Percentiles rank a stretch among this genome's conserved stretches.
phyloP scores from a whole-genome alignment of 2,329 filamentous ascomycete genomes.

The Trichoderma sp. region DNA sequence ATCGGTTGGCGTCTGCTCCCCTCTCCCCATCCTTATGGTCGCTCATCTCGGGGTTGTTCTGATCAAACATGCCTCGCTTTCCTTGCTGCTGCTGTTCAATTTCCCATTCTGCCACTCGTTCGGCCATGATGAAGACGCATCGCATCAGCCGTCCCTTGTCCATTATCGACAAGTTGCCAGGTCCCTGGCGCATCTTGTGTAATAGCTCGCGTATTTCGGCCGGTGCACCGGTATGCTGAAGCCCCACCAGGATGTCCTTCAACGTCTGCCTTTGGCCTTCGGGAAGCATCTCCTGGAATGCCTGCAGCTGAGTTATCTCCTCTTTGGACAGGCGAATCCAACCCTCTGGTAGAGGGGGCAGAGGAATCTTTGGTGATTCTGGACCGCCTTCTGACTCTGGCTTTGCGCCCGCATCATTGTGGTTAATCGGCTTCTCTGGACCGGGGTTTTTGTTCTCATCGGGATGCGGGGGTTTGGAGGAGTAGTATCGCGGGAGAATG shows the following conservation, averaged over 20 bases:
- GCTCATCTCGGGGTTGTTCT: conserved; percentile 29
- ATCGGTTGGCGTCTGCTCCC: conserved; percentile 24
- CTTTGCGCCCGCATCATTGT: conserved; percentile 28
- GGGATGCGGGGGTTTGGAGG: conserved; percentile 42
- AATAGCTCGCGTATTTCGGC: conserved; percentile 63
- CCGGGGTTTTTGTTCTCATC: conserved; percentile 33
- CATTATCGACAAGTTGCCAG: conserved; percentile 52
- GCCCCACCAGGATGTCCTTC: conserved; percentile 59
- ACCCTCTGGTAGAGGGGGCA: conserved; percentile 44
- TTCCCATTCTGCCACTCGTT: conserved; percentile 38
- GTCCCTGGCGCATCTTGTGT: conserved; percentile 53
- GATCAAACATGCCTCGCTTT: conserved; percentile 27
- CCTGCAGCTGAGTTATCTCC: conserved; percentile 55
- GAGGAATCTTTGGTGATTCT: conserved; percentile 30
- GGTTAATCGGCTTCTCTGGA: conserved; percentile 26
- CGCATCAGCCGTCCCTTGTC: conserved; percentile 43
- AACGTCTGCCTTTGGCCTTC: conserved; percentile 61
- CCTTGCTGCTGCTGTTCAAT: conserved; percentile 25
- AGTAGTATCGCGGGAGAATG: conserved; percentile 40
- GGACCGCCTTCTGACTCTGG: conserved; percentile 25
- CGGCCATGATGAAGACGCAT: conserved; percentile 40
- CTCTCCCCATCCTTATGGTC: conserved; percentile 27
- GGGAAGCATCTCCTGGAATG: conserved; percentile 63
- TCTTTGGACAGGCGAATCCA: conserved; percentile 50
- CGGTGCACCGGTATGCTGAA: conserved; percentile 71